Evolutionary conservation across 768 basidiomycete genomes (phyloP).

Genomic region (Tephrocybe sp.): DNA sequence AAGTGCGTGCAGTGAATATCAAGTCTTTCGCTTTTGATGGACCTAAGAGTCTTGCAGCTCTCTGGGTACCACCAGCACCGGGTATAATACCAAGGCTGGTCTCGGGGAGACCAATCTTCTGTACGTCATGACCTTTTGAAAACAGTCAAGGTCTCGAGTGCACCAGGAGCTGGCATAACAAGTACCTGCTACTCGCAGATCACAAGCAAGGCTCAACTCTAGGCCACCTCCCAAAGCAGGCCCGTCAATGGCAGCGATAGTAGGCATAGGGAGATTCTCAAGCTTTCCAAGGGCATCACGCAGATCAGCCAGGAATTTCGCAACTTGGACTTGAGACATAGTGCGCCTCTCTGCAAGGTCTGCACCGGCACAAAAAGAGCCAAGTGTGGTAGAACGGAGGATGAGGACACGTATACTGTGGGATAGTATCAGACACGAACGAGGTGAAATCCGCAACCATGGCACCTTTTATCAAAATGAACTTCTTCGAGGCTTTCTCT

Average conservation of each 20-base stretch:
- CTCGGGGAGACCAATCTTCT: constrained; percentile 88
- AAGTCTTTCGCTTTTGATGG: constrained; percentile 80
- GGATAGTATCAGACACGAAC: constrained; percentile 2
- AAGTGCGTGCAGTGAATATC: constrained; percentile 74
- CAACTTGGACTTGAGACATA: constrained; percentile 74
- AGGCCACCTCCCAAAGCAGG: constrained; percentile 92
- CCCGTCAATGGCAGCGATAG: constrained; percentile 90
- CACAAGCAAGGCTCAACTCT: constrained; percentile 85
- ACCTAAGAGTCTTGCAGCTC: constrained; percentile 74
- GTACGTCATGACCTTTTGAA: constrained; percentile 56
- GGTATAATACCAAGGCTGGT: constrained; percentile 80
- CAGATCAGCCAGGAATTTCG: constrained; percentile 74
- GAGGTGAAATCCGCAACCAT: not conserved
- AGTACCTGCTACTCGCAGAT: constrained; percentile 85
- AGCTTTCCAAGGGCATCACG: constrained; percentile 69
- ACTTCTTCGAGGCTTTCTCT: constrained; percentile 64
- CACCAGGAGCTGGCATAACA: constrained; percentile 1
- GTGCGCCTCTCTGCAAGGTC: constrained; percentile 83
- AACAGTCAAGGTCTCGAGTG: not conserved
- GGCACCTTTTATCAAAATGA: constrained; percentile 69
- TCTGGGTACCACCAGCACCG: constrained; percentile 87
- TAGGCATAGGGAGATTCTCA: constrained; percentile 84
- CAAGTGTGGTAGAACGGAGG: constrained; percentile 72
- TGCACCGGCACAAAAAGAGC: constrained; percentile 89
- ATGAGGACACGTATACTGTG: constrained; percentile 75